Evolutionary conservation across 2,329 filamentous ascomycete genomes (phyloP).

Genomic region (Pseudocercospora eumusae): DNA sequence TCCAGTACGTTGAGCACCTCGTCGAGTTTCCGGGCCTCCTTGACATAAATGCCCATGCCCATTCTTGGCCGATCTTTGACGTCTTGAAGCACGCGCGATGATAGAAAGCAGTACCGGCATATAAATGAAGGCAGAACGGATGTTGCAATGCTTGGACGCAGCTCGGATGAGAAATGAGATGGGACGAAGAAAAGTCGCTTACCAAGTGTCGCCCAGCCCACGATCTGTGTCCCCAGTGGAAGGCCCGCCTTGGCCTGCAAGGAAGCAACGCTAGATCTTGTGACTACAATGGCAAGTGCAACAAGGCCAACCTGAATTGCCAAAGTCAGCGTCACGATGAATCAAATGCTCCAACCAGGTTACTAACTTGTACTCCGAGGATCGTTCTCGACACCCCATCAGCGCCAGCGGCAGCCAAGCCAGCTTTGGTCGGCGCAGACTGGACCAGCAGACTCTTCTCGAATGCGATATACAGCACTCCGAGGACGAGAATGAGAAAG

Average conservation of each 20-base stretch:
- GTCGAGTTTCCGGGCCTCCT: conserved; percentile 12
- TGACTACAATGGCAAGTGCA: conserved; percentile 79
- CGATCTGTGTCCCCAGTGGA: conserved; percentile 80
- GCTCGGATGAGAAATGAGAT: background rate
- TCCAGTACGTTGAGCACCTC: conserved; percentile 25
- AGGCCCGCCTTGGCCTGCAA: conserved; percentile 82
- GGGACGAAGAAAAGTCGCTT: conserved; percentile 31
- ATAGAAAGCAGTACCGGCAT: background rate
- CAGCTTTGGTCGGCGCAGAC: conserved; percentile 40
- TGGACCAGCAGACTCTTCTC: conserved; percentile 64
- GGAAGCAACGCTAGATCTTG: conserved; percentile 79
- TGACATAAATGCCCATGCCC: conserved; percentile 24
- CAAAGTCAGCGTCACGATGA: conserved; percentile 13
- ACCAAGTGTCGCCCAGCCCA: conserved; percentile 81
- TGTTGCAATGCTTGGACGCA: background rate
- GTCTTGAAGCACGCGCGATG: background rate
- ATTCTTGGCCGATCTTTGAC: background rate
- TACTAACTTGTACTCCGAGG: conserved; percentile 60
- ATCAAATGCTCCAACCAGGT: conserved; percentile 42
- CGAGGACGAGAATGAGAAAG: conserved; percentile 72
- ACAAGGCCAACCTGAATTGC: conserved; percentile 68
- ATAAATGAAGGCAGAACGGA: background rate
- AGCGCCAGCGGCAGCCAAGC: conserved; percentile 35
- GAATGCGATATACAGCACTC: conserved; percentile 75
- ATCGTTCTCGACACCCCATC: conserved; percentile 60